Evolutionary conservation across 1,284 basidiomycete species (phyloP).

Genomic region (Caloboletus firmus): DNA sequence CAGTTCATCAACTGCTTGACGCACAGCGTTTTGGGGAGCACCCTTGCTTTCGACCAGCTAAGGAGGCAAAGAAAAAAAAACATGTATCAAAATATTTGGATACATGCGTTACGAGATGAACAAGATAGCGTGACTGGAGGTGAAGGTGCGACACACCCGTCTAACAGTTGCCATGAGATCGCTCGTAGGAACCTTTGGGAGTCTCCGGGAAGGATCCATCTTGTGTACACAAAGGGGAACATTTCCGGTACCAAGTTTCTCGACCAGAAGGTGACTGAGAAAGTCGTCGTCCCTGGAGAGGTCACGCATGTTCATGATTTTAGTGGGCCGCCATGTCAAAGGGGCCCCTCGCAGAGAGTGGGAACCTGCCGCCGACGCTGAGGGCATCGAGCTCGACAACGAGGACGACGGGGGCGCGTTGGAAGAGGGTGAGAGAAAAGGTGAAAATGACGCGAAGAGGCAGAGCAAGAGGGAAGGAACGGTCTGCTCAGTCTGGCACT

Average conservation of each 20-base stretch:
- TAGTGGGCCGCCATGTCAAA: slow-evolving; percentile 70
- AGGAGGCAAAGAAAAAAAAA: slow-evolving; percentile 11
- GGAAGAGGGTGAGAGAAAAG: slow-evolving; percentile 9
- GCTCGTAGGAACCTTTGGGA: slow-evolving; percentile 68
- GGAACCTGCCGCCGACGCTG: slow-evolving; percentile 37
- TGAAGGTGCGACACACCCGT: slow-evolving; percentile 59
- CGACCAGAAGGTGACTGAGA: slow-evolving; percentile 79
- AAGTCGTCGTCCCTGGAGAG: slow-evolving; percentile 85
- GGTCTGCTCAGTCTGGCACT: slow-evolving; percentile 18
- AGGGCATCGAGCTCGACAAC: slow-evolving; percentile 39
- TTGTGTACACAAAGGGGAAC: slow-evolving; percentile 81
- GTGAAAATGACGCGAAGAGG: slow-evolving; percentile 37
- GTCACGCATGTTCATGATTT: slow-evolving; percentile 85
- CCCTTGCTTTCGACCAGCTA: slow-evolving; percentile 62
- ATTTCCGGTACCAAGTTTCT: slow-evolving; percentile 75
- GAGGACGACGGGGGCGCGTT: slow-evolving; percentile 27
- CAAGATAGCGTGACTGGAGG: slow-evolving; percentile 28
- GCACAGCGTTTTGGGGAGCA: slow-evolving; percentile 53
- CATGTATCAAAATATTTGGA: slow-evolving; percentile 9
- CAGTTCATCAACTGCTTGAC: slow-evolving; percentile 70
- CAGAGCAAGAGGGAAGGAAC: slow-evolving; percentile 28
- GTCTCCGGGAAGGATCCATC: slow-evolving; percentile 72
- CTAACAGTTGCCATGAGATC: slow-evolving; percentile 68
- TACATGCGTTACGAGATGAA: slow-evolving; percentile 28
- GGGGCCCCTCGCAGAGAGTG: slow-evolving; percentile 30